These are phyloP conservation scores for Phalaenopsis equestris DNA, from an alignment of 106 monocot species.

Conservation along the genomic window DNA sequence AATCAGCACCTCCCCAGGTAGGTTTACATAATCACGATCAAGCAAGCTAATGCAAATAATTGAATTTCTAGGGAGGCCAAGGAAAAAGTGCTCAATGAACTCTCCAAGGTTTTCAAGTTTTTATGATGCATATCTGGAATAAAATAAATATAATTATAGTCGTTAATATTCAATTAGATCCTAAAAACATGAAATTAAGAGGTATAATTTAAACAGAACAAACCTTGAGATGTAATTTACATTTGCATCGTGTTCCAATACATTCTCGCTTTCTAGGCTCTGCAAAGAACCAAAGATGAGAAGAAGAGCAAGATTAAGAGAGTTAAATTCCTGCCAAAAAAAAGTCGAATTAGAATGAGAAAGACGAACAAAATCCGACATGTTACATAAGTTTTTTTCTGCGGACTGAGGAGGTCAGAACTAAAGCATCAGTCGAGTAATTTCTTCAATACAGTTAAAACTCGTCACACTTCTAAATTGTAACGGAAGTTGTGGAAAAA, in stretches of 20 bases:
- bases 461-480: no score
- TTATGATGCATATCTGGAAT: slow-evolving; percentile 36
- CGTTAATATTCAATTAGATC: background rate
- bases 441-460: background rate
- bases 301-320: background rate
- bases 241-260: background rate
- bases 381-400: background rate
- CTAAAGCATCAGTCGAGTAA: background rate
- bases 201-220: background rate
- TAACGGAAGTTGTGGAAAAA: no score
- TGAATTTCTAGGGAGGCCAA: slow-evolving; percentile 41
- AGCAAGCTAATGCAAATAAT: slow-evolving; percentile 73
- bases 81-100: slow-evolving; percentile 49
- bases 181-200: background rate
- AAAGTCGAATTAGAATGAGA: background rate
- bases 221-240: slow-evolving; percentile 5
- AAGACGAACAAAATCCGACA: background rate
- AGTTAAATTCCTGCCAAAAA: background rate
- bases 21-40: slow-evolving; percentile 54
- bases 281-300: background rate
- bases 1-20: slow-evolving; percentile 54
- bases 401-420: background rate
- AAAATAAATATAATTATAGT: background rate
- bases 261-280: background rate
- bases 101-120: slow-evolving; percentile 52